phyloP scores from a whole-genome alignment of 306 rosid genomes.

The Vigna nakashimae region DNA sequence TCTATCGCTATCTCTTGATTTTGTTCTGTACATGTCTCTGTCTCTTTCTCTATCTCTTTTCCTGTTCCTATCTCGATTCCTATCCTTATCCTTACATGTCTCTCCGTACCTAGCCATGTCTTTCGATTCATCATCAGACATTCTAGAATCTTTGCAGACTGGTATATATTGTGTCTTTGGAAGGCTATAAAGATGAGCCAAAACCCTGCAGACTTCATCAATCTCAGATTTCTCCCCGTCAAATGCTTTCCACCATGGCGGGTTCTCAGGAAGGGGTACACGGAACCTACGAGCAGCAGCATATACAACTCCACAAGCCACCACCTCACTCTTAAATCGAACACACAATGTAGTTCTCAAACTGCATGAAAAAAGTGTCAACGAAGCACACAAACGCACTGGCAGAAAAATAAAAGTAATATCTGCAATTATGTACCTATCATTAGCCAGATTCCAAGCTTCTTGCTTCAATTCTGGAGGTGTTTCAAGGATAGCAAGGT shows the following conservation, averaged over 20 bases:
- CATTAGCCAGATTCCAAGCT: conserved; percentile 99
- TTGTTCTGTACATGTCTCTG: conserved; percentile 65
- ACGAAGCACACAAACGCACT: not conserved
- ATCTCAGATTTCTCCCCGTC: conserved; percentile 93
- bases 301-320: conserved; percentile 96
- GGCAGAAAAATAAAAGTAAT: not conserved
- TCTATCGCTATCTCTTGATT: conserved; percentile 73
- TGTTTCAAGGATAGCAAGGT: conserved; percentile 86
- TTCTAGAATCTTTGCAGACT: conserved; percentile 72
- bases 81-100: conserved; percentile 48
- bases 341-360: conserved; percentile 93
- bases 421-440: conserved; percentile 60
- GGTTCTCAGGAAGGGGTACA: conserved; percentile 96
- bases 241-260: conserved; percentile 98
- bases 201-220: conserved; percentile 87
- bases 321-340: conserved; percentile 95
- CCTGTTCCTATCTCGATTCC: conserved; percentile 47
- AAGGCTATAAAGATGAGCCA: conserved; percentile 92
- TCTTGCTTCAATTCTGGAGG: conserved; percentile 90
- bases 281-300: conserved; percentile 94
- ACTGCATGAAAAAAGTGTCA: conserved; percentile 53
- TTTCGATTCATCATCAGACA: conserved; percentile 74
- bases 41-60: conserved; percentile 68
- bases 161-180: conserved; percentile 82
- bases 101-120: conserved; percentile 62